Evolutionary conservation across 78 protist species (phyloP), one percentile per base, ranked within the genome.

Genomic region (Emiliania huxleyi): DNA sequence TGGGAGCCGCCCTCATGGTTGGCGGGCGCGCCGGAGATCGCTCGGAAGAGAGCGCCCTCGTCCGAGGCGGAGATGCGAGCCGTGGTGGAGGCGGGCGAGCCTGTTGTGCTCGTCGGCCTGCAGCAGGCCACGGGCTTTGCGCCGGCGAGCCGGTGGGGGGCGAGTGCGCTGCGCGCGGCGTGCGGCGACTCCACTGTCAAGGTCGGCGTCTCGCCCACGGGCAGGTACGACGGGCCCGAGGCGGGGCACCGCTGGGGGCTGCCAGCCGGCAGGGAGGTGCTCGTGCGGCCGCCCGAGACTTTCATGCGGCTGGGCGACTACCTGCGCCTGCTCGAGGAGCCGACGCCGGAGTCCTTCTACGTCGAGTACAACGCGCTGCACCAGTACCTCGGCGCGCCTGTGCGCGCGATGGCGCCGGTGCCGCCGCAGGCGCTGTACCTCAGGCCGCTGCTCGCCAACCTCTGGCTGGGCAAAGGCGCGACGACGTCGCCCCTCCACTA

Each of bases 281-380:
- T 23, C n/a, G 73, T 71, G 37, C 81, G 81, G 21, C 81, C 81
- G 42, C 81, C 81, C 25, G 81, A 71, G 81, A 71, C 81, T 2
- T 40, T 33, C 81, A 71, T 71, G 81, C 37, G 42, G 37, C 42
- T 71, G 19, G 42, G 33, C 5, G 81, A 71, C 81, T 6, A 5
- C 42, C 81, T 71, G 29, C 2, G 29, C 29, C 22, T 71, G 21
- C 81, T 71, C 37, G 75, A 69, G 33, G 38, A 26, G 3, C 38
- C 23, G 75, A 69, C 75, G 33, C 18, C 75, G 12, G 75, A 69
- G 33, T 37, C 45, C 19, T 71, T 71, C 81, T 71, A 71, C 22
- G 42, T 71, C 42, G 81, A 71, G 81, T 71, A 71, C 81, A 71
- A 71, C 42, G 81, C 81, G 42, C 37, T 71, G 42, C 81, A 71